These are phyloP conservation scores for Ceratobasidium sp. DNA, from an alignment of 1,284 basidiomycete genomes.

Conservation along the genomic window DNA sequence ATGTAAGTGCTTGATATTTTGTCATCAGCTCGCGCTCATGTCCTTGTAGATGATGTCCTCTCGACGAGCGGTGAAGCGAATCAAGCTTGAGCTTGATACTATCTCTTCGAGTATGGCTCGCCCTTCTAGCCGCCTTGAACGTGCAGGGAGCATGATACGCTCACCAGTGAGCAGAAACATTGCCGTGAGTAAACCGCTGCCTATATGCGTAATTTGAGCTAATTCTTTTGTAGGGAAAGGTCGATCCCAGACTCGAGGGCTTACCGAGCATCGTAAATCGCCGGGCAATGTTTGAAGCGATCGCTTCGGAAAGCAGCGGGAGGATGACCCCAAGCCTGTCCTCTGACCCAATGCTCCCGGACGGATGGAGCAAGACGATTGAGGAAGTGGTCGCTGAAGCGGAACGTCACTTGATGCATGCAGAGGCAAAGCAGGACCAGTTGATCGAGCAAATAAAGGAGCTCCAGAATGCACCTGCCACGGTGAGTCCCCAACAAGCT, in stretches of 20 bases:
- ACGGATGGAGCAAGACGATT: slow-evolving; percentile 54
- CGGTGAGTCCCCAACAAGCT: slow-evolving; percentile 9
- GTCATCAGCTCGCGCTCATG: not conserved
- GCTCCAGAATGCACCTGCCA: slow-evolving; percentile 29
- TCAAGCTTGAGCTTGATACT: slow-evolving; percentile 67
- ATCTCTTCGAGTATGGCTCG: slow-evolving; percentile 45
- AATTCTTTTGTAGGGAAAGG: slow-evolving; percentile 19
- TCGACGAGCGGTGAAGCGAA: slow-evolving; percentile 74
- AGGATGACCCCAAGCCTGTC: slow-evolving; percentile 23
- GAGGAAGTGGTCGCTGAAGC: slow-evolving; percentile 70
- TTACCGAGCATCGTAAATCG: slow-evolving; percentile 41
- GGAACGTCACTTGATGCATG: slow-evolving; percentile 68
- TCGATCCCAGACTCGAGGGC: slow-evolving; percentile 20
- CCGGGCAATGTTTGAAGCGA: slow-evolving; percentile 44
- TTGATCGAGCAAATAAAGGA: slow-evolving; percentile 54
- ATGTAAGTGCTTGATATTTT: slow-evolving; percentile 66
- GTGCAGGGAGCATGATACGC: slow-evolving; percentile 54
- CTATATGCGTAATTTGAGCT: slow-evolving; percentile 2
- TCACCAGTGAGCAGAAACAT: slow-evolving; percentile 60
- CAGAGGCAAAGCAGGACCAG: slow-evolving; percentile 66
- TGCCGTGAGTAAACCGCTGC: slow-evolving; percentile 55
- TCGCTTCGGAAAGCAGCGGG: slow-evolving; percentile 17
- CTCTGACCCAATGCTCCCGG: not conserved
- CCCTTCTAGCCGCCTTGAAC: slow-evolving; percentile 45
- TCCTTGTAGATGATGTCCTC: slow-evolving; percentile 72